Percentiles rank a stretch among this genome's conserved stretches.
These are phyloP conservation scores for Ogataea henricii DNA, from an alignment of 805 yeast species.

Conservation along the genomic window DNA sequence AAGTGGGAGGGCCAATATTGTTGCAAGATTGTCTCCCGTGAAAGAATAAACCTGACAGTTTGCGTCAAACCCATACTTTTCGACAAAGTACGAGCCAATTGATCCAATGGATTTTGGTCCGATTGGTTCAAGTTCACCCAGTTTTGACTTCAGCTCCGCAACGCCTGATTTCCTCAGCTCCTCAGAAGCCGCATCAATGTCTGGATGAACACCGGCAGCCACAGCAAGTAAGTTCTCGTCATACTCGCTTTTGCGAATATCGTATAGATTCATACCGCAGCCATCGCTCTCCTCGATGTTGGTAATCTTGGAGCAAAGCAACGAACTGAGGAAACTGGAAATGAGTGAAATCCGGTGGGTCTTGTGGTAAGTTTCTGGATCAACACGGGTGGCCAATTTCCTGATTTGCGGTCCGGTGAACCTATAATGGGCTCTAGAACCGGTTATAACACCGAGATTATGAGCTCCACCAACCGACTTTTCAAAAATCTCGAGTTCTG, in stretches of 20 bases:
- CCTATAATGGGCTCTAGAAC: conserved; percentile 85
- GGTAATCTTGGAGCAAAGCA: conserved; percentile 64
- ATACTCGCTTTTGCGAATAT: conserved; percentile 58
- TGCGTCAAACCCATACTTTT: conserved; percentile 61
- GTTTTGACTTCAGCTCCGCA: conserved; percentile 46
- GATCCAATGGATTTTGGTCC: conserved; percentile 50
- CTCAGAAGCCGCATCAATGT: conserved; percentile 40
- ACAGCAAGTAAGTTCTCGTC: conserved; percentile 56
- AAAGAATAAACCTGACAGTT: conserved; percentile 69
- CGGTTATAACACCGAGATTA: conserved; percentile 66
- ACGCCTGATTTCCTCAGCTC: conserved; percentile 35
- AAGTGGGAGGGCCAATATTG: conserved; percentile 80
- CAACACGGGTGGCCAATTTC: conserved; percentile 57
- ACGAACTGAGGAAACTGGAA: conserved; percentile 73
- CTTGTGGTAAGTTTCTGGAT: conserved; percentile 51
- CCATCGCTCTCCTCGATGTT: conserved; percentile 82
- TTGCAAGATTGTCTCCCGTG: conserved; percentile 91
- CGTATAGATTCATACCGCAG: conserved; percentile 91
- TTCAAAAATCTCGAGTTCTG: conserved; percentile 66
- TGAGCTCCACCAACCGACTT: conserved; percentile 59
- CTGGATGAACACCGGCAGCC: conserved; percentile 53
- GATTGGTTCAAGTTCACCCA: conserved; percentile 55
- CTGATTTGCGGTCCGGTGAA: conserved; percentile 93
- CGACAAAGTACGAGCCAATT: conserved; percentile 60
- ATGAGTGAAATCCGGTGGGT: conserved; percentile 72